phyloP scores from a whole-genome alignment of 192 early-diverging fungal genomes.

The Coemansia sp. region DNA sequence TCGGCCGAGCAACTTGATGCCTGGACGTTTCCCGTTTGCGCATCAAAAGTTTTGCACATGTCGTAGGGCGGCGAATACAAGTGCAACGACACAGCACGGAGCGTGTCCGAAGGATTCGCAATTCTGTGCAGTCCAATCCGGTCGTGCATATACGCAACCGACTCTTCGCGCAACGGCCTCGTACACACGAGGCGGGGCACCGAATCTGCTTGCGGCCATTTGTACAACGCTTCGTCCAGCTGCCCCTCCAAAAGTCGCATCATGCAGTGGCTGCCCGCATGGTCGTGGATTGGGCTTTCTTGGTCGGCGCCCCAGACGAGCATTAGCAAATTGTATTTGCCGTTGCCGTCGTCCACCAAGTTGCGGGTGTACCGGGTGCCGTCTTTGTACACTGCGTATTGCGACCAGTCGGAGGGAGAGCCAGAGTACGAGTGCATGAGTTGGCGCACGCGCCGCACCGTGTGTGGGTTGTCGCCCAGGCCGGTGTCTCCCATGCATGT shows the following conservation, averaged over 20 bases:
- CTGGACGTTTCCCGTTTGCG: slow-evolving; percentile 59
- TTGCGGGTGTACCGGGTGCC: slow-evolving; percentile 80
- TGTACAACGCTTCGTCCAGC: slow-evolving; percentile 73
- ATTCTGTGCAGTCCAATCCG: slow-evolving; percentile 87
- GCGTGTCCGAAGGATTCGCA: slow-evolving; percentile 59
- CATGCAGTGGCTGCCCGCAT: slow-evolving; percentile 84
- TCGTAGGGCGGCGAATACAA: slow-evolving; percentile 87
- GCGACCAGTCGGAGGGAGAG: slow-evolving; percentile 69
- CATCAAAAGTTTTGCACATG: slow-evolving; percentile 81
- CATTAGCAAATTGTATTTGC: slow-evolving; percentile 90
- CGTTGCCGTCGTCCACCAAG: slow-evolving; percentile 87
- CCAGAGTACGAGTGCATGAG: slow-evolving; percentile 71
- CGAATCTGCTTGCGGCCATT: slow-evolving; percentile 58
- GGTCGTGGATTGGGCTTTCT: slow-evolving; percentile 86
- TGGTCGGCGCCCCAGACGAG: slow-evolving; percentile 79
- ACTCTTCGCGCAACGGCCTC: slow-evolving; percentile 53
- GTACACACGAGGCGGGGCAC: slow-evolving; percentile 41
- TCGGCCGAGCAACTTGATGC: slow-evolving; percentile 31
- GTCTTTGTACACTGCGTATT: slow-evolving; percentile 73
- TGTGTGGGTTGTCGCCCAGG: slow-evolving; percentile 28
- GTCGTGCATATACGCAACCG: slow-evolving; percentile 88
- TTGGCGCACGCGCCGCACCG: slow-evolving; percentile 32
- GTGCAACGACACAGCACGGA: slow-evolving; percentile 79
- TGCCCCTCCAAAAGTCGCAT: slow-evolving; percentile 88
- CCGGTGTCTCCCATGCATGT: slow-evolving; percentile 33